Base-by-base conservation (phyloP, 78 protist species). In the Dictyostelium firmibasis region DNA sequence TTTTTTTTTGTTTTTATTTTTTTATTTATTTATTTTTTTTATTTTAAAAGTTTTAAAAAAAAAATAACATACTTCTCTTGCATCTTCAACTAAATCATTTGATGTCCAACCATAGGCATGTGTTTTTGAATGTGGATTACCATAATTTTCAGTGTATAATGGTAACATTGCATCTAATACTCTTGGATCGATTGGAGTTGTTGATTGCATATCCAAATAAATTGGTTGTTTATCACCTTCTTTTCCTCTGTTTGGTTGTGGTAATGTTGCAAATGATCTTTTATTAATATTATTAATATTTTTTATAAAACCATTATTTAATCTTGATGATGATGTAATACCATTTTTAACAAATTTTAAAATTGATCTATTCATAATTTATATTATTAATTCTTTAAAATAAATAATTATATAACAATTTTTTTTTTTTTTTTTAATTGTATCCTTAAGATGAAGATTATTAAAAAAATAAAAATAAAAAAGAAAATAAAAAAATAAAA, bases 141-240 rank as follows among this genome's bases (percentile, higher is more conserved):
- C 99, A 77, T 91, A 98, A 27, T 64, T 38, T 69, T 94, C 92
- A 1, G 97, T 95, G 84, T 97, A n/a, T 70, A 95, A 84, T 14
- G 99, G 99, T 72, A 99, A 23, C 99, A 99, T 99, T 29, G 97
- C 97, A 83, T 99, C 99, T 11, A 99, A 97, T 43, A 98, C 99
- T 33, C 99, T 98, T n/a, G 99, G 99, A 44, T 99, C 99, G 27
- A 98, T 9, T 29, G 99, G 99, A 6, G 98, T 96, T 20, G 99
- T 98, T 67, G 99, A 98, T 83, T 93, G 97, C 36, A 47, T 75
- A 94, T 98, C 98, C 14, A 98, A 75, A 89, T 98, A 98, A 35
- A 98, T 85, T 72, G 96, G 84, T 86, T 86, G 57, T 20, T 79
- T 79, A 18, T 79, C 83, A 77, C 36, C 60, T 23, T 53, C 50